A percentile compares a stretch with the other conserved stretches of the same genome.
phyloP scores from a whole-genome alignment of 306 rosid species.

The Castanopsis chinensis region DNA sequence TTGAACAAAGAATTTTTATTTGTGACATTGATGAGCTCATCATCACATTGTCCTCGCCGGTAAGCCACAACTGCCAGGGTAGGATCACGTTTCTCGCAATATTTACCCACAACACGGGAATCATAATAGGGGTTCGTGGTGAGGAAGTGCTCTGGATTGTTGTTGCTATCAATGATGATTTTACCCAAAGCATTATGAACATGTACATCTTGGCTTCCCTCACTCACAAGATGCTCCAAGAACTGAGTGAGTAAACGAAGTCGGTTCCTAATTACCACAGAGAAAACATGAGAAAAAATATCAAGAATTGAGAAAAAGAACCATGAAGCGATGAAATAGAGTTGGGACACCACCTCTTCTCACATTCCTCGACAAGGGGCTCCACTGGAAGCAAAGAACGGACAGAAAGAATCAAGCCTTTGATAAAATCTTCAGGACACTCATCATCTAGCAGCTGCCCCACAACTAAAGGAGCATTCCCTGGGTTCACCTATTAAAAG shows the following conservation, averaged over 20 bases:
- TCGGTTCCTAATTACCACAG: slow-evolving; percentile 70
- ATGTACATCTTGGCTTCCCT: slow-evolving; percentile 99
- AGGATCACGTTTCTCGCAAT: slow-evolving; percentile 99
- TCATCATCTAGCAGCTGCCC: slow-evolving; percentile 98
- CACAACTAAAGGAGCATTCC: slow-evolving; percentile 96
- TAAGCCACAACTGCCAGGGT: slow-evolving; percentile 98
- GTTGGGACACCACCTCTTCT: slow-evolving; percentile 72
- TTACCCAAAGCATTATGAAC: slow-evolving; percentile 98
- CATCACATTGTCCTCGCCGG: slow-evolving; percentile 97
- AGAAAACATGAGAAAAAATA: slow-evolving; percentile 16
- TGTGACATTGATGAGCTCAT: slow-evolving; percentile 92
- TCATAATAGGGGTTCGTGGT: slow-evolving; percentile 98
- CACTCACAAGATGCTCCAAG: slow-evolving; percentile 98
- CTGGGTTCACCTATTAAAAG: slow-evolving; percentile 85
- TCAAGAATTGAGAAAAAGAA: slow-evolving; percentile 6
- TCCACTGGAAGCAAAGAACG: slow-evolving; percentile 99
- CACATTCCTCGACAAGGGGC: slow-evolving; percentile 97
- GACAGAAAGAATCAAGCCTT: slow-evolving; percentile 95
- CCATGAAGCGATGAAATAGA: not conserved
- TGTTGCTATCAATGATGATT: slow-evolving; percentile 97
- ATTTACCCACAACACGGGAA: slow-evolving; percentile 98
- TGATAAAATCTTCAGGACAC: slow-evolving; percentile 98
- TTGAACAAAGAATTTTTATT: slow-evolving; percentile 94
- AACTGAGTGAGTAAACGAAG: slow-evolving; percentile 95
- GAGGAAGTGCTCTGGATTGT: slow-evolving; percentile 98